Base-by-base conservation (phyloP, 169 alveolate genomes). In the Eimeria acervulina region DNA sequence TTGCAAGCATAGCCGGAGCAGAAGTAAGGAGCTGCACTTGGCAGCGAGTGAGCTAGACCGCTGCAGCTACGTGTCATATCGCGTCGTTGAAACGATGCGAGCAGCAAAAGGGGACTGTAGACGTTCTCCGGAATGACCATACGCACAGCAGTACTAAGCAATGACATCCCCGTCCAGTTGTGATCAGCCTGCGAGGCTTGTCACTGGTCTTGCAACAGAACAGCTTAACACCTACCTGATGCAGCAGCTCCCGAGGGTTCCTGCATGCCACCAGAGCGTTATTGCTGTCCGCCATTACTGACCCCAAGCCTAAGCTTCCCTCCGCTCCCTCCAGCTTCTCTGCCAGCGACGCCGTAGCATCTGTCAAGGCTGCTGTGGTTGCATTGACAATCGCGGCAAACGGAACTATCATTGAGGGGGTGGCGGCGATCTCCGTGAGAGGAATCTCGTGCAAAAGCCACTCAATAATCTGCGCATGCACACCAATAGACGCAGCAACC, bases 301-400 rank as follows among this genome's bases (percentile, higher is more conserved):
- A 33, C 3, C 55, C 89, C 89, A 26, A 81, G 21, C 12, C 52
- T 17, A 10, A 10, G 78, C 78, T 33, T 19, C 13, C 80, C 12
- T 80, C 93, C 1, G 80, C 78, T 21, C 80, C 78, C 93, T 84
- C 93, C 33, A 84, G 93, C 59, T 40, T 84, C 93, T 84, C 93
- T 21, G 93, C 93, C 28, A 84, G 59, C 31, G 93, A 36, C 12
- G 80, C 93, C 12, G 93, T 40, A 3, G 93, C 74, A 38, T 84
- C 93, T 15, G 78, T 59, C 78, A 84, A 68, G 31, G 93, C 93
- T 55, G 93, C 93, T 31, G 21, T 68, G 31, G 93, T 31, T 84
- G 93, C 78, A 21, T 84, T 84, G 33, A 84, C 93, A 4, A 84
- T 33, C 13, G 59, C 26, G 47, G 78, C 93, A 28, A 84, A 55